Percentiles rank a stretch among this genome's conserved stretches.
phyloP scores from a whole-genome alignment of 345 rosid species.

The Balakata baccata region DNA sequence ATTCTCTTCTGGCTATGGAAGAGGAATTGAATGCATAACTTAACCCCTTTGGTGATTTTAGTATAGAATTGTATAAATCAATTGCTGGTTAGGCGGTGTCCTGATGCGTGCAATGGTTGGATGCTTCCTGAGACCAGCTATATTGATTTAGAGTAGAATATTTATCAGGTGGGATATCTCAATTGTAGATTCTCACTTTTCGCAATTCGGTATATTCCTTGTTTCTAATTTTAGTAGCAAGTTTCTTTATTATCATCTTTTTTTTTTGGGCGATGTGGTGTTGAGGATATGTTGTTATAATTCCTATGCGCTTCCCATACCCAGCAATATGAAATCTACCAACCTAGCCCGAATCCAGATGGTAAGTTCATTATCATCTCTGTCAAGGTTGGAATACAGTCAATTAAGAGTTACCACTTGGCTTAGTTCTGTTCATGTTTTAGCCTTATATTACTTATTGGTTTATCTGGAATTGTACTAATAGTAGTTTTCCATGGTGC shows the following conservation, averaged over 20 bases:
- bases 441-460: no score
- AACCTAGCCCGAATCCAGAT: slow-evolving; percentile 31
- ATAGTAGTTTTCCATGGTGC: background rate
- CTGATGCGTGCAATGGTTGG: slow-evolving; percentile 24
- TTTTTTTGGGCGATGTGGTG: slow-evolving; percentile 38
- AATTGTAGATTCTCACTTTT: slow-evolving; percentile 22
- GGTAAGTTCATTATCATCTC: slow-evolving; percentile 31
- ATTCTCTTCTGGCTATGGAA: no score
- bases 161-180: slow-evolving; percentile 26
- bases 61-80: background rate
- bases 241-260: background rate
- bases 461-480: background rate
- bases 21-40: no score
- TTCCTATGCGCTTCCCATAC: slow-evolving; percentile 36
- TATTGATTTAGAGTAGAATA: slow-evolving; percentile 16
- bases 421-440: background rate
- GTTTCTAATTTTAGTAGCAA: background rate
- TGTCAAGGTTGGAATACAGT: slow-evolving; percentile 41
- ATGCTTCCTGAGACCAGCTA: slow-evolving; percentile 29
- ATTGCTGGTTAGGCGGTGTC: slow-evolving; percentile 10
- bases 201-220: slow-evolving; percentile 18
- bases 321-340: slow-evolving; percentile 31
- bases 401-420: background rate
- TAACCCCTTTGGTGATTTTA: no score
- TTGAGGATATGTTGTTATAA: slow-evolving; percentile 11